Conservation (phyloP, 1,284 basidiomycete species). For the Ganoderma leucocontextum region DNA sequence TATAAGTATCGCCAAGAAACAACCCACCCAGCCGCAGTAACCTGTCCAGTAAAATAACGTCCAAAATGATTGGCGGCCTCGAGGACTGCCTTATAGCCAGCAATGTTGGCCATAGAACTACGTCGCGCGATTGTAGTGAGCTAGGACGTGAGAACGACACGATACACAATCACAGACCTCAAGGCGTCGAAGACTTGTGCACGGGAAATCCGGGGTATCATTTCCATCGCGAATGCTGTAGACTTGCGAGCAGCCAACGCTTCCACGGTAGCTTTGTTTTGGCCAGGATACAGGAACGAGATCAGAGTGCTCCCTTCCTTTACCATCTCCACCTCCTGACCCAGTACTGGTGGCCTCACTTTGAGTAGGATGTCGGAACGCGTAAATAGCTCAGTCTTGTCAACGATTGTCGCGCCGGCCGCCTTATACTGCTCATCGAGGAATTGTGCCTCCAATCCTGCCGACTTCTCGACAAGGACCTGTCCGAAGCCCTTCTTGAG, state of each 20-base stretch:
- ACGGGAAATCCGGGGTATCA: slow-evolving; percentile 87
- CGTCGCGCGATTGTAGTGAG: not conserved
- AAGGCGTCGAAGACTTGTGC: slow-evolving; percentile 88
- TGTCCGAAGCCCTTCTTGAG: slow-evolving; percentile 83
- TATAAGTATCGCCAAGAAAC: not conserved
- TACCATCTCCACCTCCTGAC: slow-evolving; percentile 65
- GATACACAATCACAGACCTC: slow-evolving; percentile 55
- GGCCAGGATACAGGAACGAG: slow-evolving; percentile 84
- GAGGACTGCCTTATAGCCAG: slow-evolving; percentile 87
- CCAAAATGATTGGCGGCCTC: slow-evolving; percentile 90
- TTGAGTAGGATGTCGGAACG: slow-evolving; percentile 82
- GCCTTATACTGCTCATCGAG: slow-evolving; percentile 78
- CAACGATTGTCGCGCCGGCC: slow-evolving; percentile 80
- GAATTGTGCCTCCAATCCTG: slow-evolving; percentile 79
- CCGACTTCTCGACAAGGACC: slow-evolving; percentile 76
- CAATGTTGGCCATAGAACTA: slow-evolving; percentile 91
- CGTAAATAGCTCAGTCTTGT: slow-evolving; percentile 67
- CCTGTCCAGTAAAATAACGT: slow-evolving; percentile 87
- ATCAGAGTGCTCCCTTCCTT: slow-evolving; percentile 80
- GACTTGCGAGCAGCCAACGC: slow-evolving; percentile 67
- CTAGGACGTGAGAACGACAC: not conserved
- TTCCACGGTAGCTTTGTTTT: slow-evolving; percentile 79
- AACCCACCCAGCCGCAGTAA: slow-evolving; percentile 84
- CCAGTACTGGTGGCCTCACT: slow-evolving; percentile 76
- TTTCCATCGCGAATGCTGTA: slow-evolving; percentile 84